Base-by-base conservation (phyloP, 345 rosid genomes). In the Hibiscus tridactylites region DNA sequence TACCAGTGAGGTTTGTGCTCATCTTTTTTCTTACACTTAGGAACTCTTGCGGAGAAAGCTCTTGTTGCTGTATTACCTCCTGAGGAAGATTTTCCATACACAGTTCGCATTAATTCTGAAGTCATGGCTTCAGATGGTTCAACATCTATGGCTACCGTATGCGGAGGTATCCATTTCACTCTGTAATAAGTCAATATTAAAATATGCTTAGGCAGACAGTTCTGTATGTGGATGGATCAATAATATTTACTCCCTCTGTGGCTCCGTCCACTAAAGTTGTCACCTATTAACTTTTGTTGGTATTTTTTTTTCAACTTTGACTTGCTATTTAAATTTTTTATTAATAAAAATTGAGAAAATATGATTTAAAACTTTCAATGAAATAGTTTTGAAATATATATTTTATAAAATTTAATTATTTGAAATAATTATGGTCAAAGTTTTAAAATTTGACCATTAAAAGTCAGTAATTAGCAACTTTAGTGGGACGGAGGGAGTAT, bases 101-200 rank as follows among this genome's bases (percentile, higher is more conserved):
- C 97, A 33, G 86, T 95, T 44, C 96, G 97, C 57, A 75, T 95
- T 71, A 95, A 90, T 78, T 92, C 99, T 19, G 97, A 95, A 82
- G 97, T 95, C 61, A 92, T 92, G 99, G 90, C 96, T 63, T 95
- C 99, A 61, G 99, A 95, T 85, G 99, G 99, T 73, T 95, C 99
- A 67, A 95, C 97, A 54, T 92, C 99, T 42, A 95, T 95, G 99
- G 99, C 99, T 67, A 82, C 91, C 31, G 97, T 95, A 50, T 95
- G 97, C 75, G 99, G 96, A 88, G 97, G 99, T 92, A 85, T 61
- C 59, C 9, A 9, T 73, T 74, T 80, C 49, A 46, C 11, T 47
- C 64, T 56, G 29, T 12, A 62, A 33, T 39, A 15, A 49, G 1
- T 70, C 44, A 35, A 68, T 37, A 13, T 53, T 59, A 37, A 37